Evolutionary conservation across 306 rosid genomes (phyloP).

Genomic region (Trichosanthes cucumerina): DNA sequence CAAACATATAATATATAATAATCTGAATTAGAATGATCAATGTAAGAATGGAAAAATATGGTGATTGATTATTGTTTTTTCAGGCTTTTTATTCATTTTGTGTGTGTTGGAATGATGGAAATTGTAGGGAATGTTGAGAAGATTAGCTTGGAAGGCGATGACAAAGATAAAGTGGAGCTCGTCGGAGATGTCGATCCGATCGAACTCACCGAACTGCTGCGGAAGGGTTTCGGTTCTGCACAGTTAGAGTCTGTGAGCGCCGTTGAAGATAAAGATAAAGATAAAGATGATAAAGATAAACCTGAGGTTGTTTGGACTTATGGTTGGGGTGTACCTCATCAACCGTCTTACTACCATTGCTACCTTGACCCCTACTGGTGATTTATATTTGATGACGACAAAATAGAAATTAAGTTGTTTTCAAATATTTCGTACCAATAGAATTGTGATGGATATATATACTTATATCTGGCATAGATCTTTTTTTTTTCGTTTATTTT

Average conservation of each 20-base stretch:
- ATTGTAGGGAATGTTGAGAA: slow-evolving; percentile 11
- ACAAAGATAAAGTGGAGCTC: slow-evolving; percentile 26
- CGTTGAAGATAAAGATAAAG: slow-evolving; percentile 13
- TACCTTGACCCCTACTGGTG: not conserved
- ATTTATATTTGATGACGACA: not conserved
- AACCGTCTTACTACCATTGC: not conserved
- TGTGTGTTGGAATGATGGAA: not conserved
- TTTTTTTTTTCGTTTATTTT: too few species aligned
- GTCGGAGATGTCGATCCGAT: slow-evolving; percentile 37
- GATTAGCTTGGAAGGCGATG: slow-evolving; percentile 2
- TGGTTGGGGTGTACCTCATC: not conserved
- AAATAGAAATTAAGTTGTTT: too few species aligned
- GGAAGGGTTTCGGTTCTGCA: slow-evolving; percentile 29
- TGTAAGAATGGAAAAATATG: too few species aligned
- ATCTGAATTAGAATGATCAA: too few species aligned
- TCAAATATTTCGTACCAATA: not conserved
- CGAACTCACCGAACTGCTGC: slow-evolving; percentile 23
- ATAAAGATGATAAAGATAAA: not conserved
- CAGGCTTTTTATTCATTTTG: too few species aligned
- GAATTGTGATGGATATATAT: not conserved
- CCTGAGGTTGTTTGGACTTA: not conserved
- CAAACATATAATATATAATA: too few species aligned
- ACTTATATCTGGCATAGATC: too few species aligned
- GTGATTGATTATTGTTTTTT: too few species aligned
- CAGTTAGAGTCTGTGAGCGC: slow-evolving; percentile 21